Conservation (phyloP, 306 rosid species). For the Ormosia semicastrata region DNA sequence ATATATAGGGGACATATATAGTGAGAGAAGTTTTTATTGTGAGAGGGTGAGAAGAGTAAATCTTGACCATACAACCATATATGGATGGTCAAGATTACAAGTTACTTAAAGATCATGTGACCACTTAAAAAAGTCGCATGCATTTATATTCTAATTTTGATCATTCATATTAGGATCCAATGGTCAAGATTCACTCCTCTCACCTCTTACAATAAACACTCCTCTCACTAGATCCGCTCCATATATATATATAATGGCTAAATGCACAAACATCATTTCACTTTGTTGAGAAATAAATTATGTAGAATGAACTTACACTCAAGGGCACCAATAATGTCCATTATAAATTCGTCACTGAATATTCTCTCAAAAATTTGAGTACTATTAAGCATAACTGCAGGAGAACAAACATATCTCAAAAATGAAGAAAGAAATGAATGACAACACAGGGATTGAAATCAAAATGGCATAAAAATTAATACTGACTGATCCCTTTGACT, state of each 20-base stretch:
- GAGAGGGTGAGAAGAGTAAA: too few species aligned
- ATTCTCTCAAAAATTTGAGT: slow-evolving; percentile 87
- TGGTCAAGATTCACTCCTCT: too few species aligned
- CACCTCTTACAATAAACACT: too few species aligned
- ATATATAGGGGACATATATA: too few species aligned
- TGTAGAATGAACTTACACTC: slow-evolving; percentile 71
- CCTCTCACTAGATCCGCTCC: too few species aligned
- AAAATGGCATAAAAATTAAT: slow-evolving; percentile 28
- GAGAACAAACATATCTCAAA: slow-evolving; percentile 14
- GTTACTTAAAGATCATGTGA: too few species aligned
- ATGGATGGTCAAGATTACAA: too few species aligned
- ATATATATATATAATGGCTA: neutral
- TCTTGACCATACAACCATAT: too few species aligned
- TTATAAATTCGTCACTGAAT: slow-evolving; percentile 72
- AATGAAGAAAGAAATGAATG: slow-evolving; percentile 11
- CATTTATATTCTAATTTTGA: too few species aligned
- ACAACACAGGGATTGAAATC: neutral
- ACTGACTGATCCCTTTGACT: slow-evolving; percentile 89
- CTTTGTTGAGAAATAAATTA: neutral
- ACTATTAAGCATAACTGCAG: slow-evolving; percentile 83
- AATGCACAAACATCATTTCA: neutral
- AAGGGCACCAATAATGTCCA: slow-evolving; percentile 83
- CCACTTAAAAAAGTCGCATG: too few species aligned
- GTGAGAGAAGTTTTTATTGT: too few species aligned
- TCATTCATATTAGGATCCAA: too few species aligned